Percentiles rank a stretch among this genome's conserved stretches.
Conservation (phyloP, 2,329 filamentous ascomycete species). For the Diaporthe eres region DNA sequence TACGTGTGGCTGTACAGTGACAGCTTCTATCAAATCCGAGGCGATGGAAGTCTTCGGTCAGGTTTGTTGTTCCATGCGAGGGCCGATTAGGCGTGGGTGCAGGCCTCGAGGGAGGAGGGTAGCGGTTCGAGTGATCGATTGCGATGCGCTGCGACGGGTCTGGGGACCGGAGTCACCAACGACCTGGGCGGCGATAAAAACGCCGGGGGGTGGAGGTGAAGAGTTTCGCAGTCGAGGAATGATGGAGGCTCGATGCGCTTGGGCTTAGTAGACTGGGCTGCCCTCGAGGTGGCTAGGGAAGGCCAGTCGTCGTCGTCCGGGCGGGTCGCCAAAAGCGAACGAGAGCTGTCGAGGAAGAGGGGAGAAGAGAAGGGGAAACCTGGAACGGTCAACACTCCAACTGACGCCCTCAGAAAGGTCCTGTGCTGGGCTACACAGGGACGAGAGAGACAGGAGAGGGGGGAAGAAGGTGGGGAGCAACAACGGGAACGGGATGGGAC, state of each 20-base stretch:
- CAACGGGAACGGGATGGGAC: slow-evolving; percentile 5
- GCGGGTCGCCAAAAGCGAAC: slow-evolving; percentile 14
- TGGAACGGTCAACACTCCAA: slow-evolving; percentile 43
- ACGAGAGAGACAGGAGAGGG: neutral
- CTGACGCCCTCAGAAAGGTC: slow-evolving; percentile 20
- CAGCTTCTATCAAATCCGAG: slow-evolving; percentile 19
- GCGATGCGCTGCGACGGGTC: neutral
- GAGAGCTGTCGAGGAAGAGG: slow-evolving; percentile 27
- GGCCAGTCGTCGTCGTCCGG: slow-evolving; percentile 10
- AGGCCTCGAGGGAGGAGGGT: neutral
- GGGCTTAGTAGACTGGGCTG: neutral
- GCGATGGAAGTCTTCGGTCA: neutral
- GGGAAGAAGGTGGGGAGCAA: slow-evolving; percentile 22
- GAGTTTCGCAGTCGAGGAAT: slow-evolving; percentile 11
- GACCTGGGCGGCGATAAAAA: neutral
- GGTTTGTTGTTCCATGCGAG: no score
- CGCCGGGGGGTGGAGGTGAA: neutral
- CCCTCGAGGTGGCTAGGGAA: neutral
- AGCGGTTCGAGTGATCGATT: neutral
- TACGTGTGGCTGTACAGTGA: slow-evolving; percentile 20
- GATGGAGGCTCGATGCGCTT: slow-evolving; percentile 8
- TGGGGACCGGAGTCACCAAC: neutral
- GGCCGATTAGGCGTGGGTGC: neutral
- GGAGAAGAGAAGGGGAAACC: slow-evolving; percentile 34
- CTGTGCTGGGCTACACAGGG: neutral